phyloP scores from a whole-genome alignment of 257 asterid genomes.

The Fraxinus americana region DNA sequence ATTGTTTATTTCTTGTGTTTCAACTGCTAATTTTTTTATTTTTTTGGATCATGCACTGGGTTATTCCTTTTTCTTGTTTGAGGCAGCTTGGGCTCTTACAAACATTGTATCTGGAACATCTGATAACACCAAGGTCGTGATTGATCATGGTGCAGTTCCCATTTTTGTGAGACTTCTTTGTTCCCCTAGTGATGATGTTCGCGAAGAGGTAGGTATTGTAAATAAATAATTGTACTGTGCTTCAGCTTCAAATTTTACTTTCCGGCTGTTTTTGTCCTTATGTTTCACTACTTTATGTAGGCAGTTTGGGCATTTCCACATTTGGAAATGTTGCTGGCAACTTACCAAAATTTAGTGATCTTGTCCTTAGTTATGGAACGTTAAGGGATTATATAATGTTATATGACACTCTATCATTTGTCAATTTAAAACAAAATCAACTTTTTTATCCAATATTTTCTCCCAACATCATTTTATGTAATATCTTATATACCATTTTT shows the following conservation, averaged over 20 bases:
- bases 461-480: no score
- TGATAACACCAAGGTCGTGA: constrained; percentile 77
- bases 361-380: constrained; percentile 80
- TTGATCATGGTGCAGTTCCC: constrained; percentile 91
- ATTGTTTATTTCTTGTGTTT: background rate
- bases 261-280: constrained; percentile 17
- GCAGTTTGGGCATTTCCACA: constrained; percentile 78
- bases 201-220: constrained; percentile 72
- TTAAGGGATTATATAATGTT: constrained; percentile 13
- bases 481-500: no score
- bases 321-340: constrained; percentile 85
- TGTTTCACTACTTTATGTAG: constrained; percentile 31
- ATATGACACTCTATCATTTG: no score
- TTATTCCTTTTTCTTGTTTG: constrained; percentile 48
- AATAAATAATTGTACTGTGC: constrained; percentile 3
- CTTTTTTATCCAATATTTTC: no score
- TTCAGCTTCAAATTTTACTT: background rate
- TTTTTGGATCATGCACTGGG: background rate
- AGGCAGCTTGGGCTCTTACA: constrained; percentile 98
- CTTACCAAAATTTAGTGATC: constrained; percentile 89
- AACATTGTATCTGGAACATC: constrained; percentile 68
- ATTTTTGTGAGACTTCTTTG: constrained; percentile 73
- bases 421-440: no score
- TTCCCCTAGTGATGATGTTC: constrained; percentile 86
- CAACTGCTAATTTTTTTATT: constrained; percentile 2